Evolutionary conservation across 495 filamentous ascomycete species (phyloP).

Genomic region (Penicillium paradoxum): DNA sequence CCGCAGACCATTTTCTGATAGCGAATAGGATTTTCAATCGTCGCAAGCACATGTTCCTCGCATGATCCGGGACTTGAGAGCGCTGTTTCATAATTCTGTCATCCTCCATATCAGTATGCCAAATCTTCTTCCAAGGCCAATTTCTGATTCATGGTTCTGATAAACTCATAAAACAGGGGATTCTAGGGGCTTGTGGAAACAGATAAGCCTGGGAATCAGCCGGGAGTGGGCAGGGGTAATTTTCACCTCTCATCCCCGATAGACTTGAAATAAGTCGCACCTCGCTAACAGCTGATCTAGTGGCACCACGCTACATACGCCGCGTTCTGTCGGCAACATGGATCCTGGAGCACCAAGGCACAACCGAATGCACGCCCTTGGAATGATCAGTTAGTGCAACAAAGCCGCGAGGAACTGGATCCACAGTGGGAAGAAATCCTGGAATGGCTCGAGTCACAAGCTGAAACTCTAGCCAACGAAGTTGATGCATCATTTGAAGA

Average conservation of each 20-base stretch:
- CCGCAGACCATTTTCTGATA: not conserved
- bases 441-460: not conserved
- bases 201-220: slow-evolving; percentile 10
- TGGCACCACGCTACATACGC: slow-evolving; percentile 21
- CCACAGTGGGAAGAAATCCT: not conserved
- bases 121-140: not conserved
- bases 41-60: not conserved
- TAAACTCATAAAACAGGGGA: not conserved
- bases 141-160: not conserved
- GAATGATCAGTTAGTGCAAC: slow-evolving; percentile 18
- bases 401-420: not conserved
- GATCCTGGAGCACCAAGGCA: slow-evolving; percentile 15
- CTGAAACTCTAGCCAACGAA: not conserved
- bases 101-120: not conserved
- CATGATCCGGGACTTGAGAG: not conserved
- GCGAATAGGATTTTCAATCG: not conserved
- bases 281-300: slow-evolving; percentile 12
- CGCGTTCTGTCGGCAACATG: slow-evolving; percentile 18
- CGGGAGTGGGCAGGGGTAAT: slow-evolving; percentile 20
- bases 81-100: not conserved
- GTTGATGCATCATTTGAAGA: not conserved
- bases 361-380: slow-evolving; percentile 12
- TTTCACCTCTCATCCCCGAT: not conserved
- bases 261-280: not conserved
- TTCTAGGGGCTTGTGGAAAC: slow-evolving; percentile 3